Evolutionary conservation across 2,329 filamentous ascomycete genomes (phyloP), one percentile per base, ranked within the genome.

Genomic region (Cladosporium cucumerinum): DNA sequence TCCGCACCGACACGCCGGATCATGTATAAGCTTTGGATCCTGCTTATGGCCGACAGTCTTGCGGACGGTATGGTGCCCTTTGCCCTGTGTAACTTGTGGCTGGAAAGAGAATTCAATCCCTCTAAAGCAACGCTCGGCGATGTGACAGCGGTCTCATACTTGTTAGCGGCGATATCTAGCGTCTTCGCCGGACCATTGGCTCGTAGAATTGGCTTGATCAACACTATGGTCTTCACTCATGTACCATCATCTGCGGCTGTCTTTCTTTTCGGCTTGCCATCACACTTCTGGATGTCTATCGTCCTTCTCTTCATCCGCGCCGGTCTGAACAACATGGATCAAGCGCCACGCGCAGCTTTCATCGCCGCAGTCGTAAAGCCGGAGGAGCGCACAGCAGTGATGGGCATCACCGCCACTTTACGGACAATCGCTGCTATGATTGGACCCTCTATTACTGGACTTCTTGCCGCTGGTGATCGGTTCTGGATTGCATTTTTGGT

Each of bases 31-130:
- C 80, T 94, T 0, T 89, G 87, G 72, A 76, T 89, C 8, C 78
- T 94, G 1, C 89, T 92, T 70, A 84, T 83, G 1, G 72, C 92
- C 6, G 90, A 93, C 73, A 85, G 87, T 0, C 84, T 92, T 64
- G 89, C 88, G 1, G 74, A 75, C 23, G 90, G 90, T 1, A 83
- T 93, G 73, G 88, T 87, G 4, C 85, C 76, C 18, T 78, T 76
- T 69, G 76, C 77, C 11, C 70, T 79, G 34, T 82, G 86, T 68
- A 86, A 82, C 64, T 86, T 85, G 72, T 85, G 84, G 74, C 82
- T 87, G 69, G 81, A 82, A 67, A 73, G 75, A 54, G 86, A 86
- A 66, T 87, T 87, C 69, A 70, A 78, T 36, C 76, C 86, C 4
- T 77, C 81, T 3, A 82, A 85, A 69, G 80, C 81, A 1, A 78